phyloP scores from a whole-genome alignment of 169 alveolate genomes.

The Plasmodium gallinaceum region DNA sequence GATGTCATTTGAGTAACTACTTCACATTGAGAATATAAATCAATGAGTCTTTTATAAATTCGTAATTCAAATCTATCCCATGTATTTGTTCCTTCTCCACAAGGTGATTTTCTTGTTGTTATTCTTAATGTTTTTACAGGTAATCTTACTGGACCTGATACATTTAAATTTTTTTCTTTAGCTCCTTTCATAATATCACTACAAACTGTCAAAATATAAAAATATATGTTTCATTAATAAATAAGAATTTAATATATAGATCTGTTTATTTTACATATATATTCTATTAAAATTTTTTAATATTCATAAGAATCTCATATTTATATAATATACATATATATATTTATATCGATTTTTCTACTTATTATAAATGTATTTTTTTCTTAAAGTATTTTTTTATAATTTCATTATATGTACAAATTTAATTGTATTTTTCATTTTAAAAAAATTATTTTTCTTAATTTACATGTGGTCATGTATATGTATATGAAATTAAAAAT shows the following conservation, averaged over 20 bases:
- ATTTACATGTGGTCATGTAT: too few species aligned
- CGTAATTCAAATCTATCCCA: conserved; percentile 98
- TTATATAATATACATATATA: too few species aligned
- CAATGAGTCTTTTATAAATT: conserved; percentile 98
- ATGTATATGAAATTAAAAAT: too few species aligned
- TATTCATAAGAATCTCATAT: too few species aligned
- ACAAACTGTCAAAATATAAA: conserved; percentile 87
- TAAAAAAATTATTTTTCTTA: too few species aligned
- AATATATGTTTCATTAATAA: neutral
- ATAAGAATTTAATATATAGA: neutral
- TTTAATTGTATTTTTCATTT: too few species aligned
- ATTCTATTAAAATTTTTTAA: too few species aligned
- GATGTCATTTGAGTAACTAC: conserved; percentile 97
- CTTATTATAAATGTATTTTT: neutral
- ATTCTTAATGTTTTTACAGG: conserved; percentile 97
- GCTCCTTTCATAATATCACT: conserved; percentile 94
- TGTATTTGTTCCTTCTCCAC: conserved; percentile 99
- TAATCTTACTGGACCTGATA: conserved; percentile 97
- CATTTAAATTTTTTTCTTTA: conserved; percentile 93
- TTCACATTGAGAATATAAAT: conserved; percentile 96
- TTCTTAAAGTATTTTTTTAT: neutral
- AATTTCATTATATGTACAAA: neutral
- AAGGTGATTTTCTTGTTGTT: conserved; percentile 97
- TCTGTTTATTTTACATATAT: neutral
- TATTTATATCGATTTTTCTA: too few species aligned